phyloP scores from a whole-genome alignment of 2,329 filamentous ascomycete species.

The Aplosporella prunicola region DNA sequence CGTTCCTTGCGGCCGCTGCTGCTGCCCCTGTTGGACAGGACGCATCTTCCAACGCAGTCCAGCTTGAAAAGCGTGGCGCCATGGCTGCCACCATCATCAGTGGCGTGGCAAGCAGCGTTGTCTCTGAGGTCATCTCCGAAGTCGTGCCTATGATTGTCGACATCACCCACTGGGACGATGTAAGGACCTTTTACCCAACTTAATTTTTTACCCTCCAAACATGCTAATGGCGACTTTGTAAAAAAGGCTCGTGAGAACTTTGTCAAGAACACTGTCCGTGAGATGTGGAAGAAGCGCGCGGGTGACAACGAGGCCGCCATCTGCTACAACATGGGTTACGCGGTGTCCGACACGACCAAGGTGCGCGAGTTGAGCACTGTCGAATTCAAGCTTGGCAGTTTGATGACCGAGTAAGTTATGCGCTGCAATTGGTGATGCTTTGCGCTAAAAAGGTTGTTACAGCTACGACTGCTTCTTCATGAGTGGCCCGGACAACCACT shows the following conservation, averaged over 20 bases:
- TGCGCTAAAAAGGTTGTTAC: too few relatives aligned
- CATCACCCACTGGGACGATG: conserved; percentile 7
- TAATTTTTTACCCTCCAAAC: neutral
- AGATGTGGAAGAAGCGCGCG: conserved; percentile 4
- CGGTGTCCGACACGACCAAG: conserved; percentile 5
- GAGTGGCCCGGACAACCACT: conserved; percentile 10
- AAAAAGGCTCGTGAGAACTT: conserved; percentile 5
- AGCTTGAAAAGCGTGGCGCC: too few relatives aligned
- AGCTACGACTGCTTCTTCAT: conserved; percentile 11
- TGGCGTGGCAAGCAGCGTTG: conserved; percentile 3
- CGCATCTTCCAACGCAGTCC: too few relatives aligned
- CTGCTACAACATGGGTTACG: conserved; percentile 11
- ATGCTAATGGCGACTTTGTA: neutral
- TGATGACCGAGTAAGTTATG: conserved; percentile 7
- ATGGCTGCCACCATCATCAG: conserved; percentile 10
- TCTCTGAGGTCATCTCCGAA: conserved; percentile 7
- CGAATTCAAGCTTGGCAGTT: neutral
- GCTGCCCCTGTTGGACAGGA: too few relatives aligned
- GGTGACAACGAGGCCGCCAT: conserved; percentile 7
- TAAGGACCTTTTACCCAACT: neutral
- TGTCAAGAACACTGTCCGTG: conserved; percentile 6
- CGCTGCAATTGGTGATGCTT: too few relatives aligned
- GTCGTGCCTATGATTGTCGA: conserved; percentile 6
- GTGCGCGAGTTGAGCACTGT: conserved; percentile 9
- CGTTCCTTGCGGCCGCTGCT: too few relatives aligned